A percentile compares a stretch with the other conserved stretches of the same genome.
Conservation (phyloP, 2,329 filamentous ascomycete genomes). For the Xylariaceae sp. region DNA sequence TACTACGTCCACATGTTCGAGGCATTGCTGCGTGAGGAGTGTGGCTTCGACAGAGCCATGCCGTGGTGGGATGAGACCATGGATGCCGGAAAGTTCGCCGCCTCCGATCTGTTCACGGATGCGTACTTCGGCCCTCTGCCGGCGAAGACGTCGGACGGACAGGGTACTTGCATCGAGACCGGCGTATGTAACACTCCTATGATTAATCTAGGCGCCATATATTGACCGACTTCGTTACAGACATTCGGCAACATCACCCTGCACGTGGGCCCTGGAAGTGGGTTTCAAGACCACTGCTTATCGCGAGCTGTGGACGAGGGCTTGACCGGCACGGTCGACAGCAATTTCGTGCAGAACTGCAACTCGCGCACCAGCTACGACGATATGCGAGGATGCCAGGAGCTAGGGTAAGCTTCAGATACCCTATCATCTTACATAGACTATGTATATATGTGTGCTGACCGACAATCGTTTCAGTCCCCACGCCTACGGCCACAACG, state of each 20-base stretch:
- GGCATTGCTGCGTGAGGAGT: conserved; percentile 42
- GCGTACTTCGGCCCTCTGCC: conserved; percentile 36
- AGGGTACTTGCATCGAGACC: conserved; percentile 38
- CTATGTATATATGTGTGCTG: conserved; percentile 8
- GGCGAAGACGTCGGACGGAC: conserved; percentile 29
- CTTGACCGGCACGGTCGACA: conserved; percentile 35
- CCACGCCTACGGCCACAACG: conserved; percentile 42
- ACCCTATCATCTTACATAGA: background rate
- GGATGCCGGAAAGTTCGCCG: conserved; percentile 37
- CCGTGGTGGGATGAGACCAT: conserved; percentile 47
- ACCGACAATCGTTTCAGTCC: conserved; percentile 30
- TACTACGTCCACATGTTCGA: conserved; percentile 43
- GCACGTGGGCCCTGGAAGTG: conserved; percentile 37
- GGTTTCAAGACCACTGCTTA: conserved; percentile 36
- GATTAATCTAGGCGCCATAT: background rate
- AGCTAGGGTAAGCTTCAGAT: conserved; percentile 36
- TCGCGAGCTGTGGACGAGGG: conserved; percentile 39
- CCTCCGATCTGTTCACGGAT: conserved; percentile 36
- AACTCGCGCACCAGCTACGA: conserved; percentile 35
- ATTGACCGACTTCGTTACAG: conserved; percentile 21
- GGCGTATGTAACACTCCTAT: conserved; percentile 33
- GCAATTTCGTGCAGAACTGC: conserved; percentile 38
- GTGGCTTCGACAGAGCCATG: conserved; percentile 40
- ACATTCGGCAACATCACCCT: conserved; percentile 34
- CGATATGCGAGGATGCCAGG: conserved; percentile 38